Percentiles rank a stretch among this genome's conserved stretches.
phyloP scores from a whole-genome alignment of 345 rosid species.

The Dipteronia sinensis region DNA sequence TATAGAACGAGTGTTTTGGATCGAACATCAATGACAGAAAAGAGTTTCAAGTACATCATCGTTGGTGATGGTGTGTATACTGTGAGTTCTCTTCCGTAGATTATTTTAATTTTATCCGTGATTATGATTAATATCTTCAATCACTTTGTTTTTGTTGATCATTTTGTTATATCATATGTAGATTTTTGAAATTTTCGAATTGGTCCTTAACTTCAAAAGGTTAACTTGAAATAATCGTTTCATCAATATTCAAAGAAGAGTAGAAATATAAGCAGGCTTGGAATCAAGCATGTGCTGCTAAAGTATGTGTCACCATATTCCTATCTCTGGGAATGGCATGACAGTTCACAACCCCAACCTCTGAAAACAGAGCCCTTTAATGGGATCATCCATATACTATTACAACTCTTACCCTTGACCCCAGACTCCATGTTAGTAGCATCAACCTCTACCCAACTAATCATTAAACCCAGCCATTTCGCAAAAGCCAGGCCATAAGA shows the following conservation, averaged over 20 bases:
- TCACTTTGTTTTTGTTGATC: neutral
- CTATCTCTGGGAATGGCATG: no score
- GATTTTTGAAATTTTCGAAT: neutral
- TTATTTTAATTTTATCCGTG: neutral
- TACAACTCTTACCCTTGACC: no score
- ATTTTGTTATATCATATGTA: neutral
- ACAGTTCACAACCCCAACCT: no score
- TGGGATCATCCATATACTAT: no score
- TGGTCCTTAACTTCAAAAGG: neutral
- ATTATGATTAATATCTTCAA: neutral
- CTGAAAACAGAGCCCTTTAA: no score
- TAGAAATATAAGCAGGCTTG: no score
- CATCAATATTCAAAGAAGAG: neutral
- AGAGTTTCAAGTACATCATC: conserved; percentile 85
- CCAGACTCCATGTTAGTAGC: no score
- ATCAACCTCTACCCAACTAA: no score
- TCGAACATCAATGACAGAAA: conserved; percentile 63
- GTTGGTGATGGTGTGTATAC: conserved; percentile 70
- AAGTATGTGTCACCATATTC: no score
- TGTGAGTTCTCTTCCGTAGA: conserved; percentile 39
- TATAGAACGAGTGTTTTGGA: conserved; percentile 6
- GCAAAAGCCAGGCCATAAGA: no score
- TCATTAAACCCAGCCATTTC: no score
- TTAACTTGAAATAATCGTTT: neutral
- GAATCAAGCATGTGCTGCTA: no score